These are phyloP conservation scores for Skeletonema marinoi DNA, from an alignment of 108 stramenopile genomes.

Conservation along the genomic window DNA sequence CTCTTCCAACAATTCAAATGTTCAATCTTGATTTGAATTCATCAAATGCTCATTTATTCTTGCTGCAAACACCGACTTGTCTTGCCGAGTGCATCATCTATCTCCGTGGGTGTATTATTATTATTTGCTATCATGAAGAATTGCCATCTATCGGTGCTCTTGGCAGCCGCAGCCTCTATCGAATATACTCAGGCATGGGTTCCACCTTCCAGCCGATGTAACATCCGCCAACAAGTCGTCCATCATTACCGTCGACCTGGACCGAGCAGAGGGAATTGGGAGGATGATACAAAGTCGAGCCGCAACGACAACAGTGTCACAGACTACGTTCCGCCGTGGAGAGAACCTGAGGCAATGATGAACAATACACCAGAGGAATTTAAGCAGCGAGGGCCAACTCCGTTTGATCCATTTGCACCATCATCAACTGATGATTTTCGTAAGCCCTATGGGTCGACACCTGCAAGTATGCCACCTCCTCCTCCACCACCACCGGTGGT, in stretches of 20 bases:
- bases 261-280: neutral
- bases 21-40: too few species aligned
- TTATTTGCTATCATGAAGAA: neutral
- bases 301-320: conserved; percentile 1
- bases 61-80: too few species aligned
- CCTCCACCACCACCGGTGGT: neutral
- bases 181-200: neutral
- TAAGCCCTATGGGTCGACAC: conserved; percentile 5
- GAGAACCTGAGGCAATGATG: neutral
- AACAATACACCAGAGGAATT: conserved; percentile 1
- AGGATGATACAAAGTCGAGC: neutral
- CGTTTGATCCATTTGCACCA: neutral
- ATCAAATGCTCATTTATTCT: too few species aligned
- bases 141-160: neutral
- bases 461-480: neutral
- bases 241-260: neutral
- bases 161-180: neutral
- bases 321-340: neutral
- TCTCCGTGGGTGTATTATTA: too few species aligned
- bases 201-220: neutral
- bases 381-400: neutral
- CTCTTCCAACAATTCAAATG: neutral
- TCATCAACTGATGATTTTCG: conserved; percentile 24
- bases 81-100: too few species aligned
- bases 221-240: neutral